phyloP scores from a whole-genome alignment of 164 flowering plant genomes.

The Akebia trifoliata region DNA sequence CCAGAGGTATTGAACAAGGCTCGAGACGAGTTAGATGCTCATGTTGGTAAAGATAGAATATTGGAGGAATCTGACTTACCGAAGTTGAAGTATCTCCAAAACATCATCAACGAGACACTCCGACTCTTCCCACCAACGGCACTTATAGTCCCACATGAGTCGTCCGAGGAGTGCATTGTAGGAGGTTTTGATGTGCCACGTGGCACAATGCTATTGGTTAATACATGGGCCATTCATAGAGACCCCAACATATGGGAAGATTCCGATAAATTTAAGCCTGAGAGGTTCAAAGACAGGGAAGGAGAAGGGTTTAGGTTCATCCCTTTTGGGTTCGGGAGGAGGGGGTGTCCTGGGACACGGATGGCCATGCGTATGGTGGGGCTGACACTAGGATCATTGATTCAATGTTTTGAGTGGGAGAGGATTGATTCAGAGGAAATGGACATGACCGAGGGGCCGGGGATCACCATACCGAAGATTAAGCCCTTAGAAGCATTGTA shows the following conservation, averaged over 20 bases:
- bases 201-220: slow-evolving; percentile 10
- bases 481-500: slow-evolving; percentile 1
- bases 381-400: slow-evolving; percentile 1
- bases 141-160: slow-evolving; percentile 4
- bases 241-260: not conserved
- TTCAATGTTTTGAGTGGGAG: slow-evolving; percentile 9
- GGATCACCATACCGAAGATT: slow-evolving; percentile 6
- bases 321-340: slow-evolving; percentile 7
- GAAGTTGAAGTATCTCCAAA: not conserved
- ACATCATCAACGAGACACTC: not conserved
- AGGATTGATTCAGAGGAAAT: not conserved
- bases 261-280: slow-evolving; percentile 1
- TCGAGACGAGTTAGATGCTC: not conserved
- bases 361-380: slow-evolving; percentile 11
- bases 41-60: not conserved
- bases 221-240: slow-evolving; percentile 10
- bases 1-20: not conserved
- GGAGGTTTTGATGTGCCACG: slow-evolving; percentile 1
- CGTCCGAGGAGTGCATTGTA: not conserved
- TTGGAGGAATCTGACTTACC: not conserved
- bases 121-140: slow-evolving; percentile 8
- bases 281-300: not conserved
- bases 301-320: not conserved
- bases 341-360: slow-evolving; percentile 10
- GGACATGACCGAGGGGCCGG: slow-evolving; percentile 8